Evolutionary conservation across 106 monocot species (phyloP).

Genomic region (Hemerocallis citrina): DNA sequence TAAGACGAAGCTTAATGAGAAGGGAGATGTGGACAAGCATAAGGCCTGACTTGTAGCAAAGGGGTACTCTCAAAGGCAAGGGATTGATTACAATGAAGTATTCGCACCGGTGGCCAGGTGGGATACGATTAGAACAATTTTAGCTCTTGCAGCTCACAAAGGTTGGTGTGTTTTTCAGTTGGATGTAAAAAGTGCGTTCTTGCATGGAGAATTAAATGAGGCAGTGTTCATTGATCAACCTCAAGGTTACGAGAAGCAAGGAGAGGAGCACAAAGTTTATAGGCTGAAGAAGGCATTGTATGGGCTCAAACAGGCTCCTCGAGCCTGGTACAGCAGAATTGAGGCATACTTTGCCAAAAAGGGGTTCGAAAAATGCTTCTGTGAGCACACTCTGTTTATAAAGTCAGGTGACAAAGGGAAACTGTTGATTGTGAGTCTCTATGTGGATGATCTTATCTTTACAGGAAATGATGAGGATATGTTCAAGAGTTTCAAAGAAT

Average conservation of each 20-base stretch:
- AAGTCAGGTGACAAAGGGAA: constrained; percentile 4
- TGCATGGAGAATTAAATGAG: background rate
- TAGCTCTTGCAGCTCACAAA: background rate
- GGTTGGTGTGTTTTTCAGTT: constrained; percentile 1
- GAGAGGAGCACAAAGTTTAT: background rate
- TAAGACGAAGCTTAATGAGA: background rate
- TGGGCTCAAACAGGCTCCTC: background rate
- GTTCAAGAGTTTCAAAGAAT: background rate
- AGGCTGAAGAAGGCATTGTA: background rate
- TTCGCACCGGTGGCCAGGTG: background rate
- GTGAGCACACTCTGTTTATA: background rate
- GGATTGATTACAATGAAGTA: background rate
- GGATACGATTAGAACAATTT: background rate
- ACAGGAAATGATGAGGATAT: constrained; percentile 6
- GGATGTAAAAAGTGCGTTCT: background rate
- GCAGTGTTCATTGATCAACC: background rate
- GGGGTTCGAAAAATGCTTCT: background rate
- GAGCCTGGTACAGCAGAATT: background rate
- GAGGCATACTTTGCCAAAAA: background rate
- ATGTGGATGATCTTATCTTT: constrained; percentile 12
- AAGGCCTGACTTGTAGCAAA: constrained; percentile 1
- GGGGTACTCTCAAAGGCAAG: background rate
- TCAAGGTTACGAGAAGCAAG: background rate
- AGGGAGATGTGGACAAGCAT: background rate
- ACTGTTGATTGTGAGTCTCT: constrained; percentile 7